Percentiles rank a stretch among this genome's conserved stretches.
Conservation (phyloP, 805 yeast species). For the Barnettozyma salicaria region DNA sequence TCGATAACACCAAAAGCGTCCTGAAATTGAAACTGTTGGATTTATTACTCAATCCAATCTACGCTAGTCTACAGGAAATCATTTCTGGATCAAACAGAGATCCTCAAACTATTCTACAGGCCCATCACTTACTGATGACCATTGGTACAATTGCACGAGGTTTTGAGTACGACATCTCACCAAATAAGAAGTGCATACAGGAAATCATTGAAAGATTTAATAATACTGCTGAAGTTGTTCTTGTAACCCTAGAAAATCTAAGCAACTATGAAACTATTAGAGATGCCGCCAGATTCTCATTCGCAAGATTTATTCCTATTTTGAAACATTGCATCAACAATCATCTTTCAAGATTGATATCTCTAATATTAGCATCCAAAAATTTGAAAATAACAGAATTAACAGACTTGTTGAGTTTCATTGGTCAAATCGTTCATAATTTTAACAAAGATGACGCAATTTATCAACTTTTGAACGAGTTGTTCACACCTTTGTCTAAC, state of each 20-base stretch:
- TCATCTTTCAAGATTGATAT: slow-evolving; percentile 64
- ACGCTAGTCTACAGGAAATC: slow-evolving; percentile 61
- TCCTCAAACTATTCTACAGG: slow-evolving; percentile 52
- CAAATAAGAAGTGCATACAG: slow-evolving; percentile 30
- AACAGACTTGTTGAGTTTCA: slow-evolving; percentile 74
- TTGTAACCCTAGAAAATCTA: slow-evolving; percentile 76
- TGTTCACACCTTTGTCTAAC: slow-evolving; percentile 67
- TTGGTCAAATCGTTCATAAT: slow-evolving; percentile 82
- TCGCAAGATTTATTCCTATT: slow-evolving; percentile 80
- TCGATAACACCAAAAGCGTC: slow-evolving; percentile 40
- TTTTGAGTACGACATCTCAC: slow-evolving; percentile 37
- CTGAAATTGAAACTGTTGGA: slow-evolving; percentile 45
- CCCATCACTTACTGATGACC: slow-evolving; percentile 83
- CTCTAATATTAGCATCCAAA: slow-evolving; percentile 52
- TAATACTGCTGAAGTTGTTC: slow-evolving; percentile 72
- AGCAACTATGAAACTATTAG: slow-evolving; percentile 62
- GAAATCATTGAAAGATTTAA: slow-evolving; percentile 45
- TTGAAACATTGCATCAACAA: slow-evolving; percentile 46
- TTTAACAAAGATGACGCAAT: slow-evolving; percentile 62
- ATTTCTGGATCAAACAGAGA: slow-evolving; percentile 40
- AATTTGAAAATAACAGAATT: slow-evolving; percentile 60
- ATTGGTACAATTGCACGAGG: slow-evolving; percentile 90
- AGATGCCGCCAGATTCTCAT: slow-evolving; percentile 80
- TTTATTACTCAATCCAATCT: slow-evolving; percentile 67
- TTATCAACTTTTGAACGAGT: slow-evolving; percentile 65